Evolutionary conservation across 768 basidiomycete species (phyloP).

Genomic region (Paxillus involutus): DNA sequence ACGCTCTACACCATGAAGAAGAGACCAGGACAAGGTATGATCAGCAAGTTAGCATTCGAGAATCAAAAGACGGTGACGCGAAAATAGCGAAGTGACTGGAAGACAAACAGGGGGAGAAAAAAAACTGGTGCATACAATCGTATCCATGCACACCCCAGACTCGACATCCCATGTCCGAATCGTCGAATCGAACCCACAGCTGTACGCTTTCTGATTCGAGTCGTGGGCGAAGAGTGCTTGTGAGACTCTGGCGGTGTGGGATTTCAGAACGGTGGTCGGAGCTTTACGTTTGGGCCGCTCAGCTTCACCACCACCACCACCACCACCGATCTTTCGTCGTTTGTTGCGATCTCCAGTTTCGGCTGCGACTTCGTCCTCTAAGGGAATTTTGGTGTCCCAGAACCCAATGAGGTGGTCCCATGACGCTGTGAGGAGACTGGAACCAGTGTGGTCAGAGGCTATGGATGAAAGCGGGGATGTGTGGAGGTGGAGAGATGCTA

Average conservation of each 20-base stretch:
- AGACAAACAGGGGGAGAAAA: not conserved
- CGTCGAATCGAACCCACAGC: constrained; percentile 89
- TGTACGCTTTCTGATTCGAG: constrained; percentile 50
- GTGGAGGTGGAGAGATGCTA: constrained; percentile 83
- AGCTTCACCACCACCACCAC: constrained; percentile 34
- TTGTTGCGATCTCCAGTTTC: constrained; percentile 47
- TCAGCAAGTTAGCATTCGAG: not conserved
- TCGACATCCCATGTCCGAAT: constrained; percentile 88
- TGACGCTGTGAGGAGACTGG: constrained; percentile 74
- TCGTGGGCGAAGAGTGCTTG: constrained; percentile 46
- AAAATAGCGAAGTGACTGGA: not conserved
- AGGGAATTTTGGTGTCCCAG: constrained; percentile 69
- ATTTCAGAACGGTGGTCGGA: constrained; percentile 73
- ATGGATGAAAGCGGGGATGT: constrained; percentile 79
- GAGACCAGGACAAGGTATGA: not conserved
- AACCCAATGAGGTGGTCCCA: constrained; percentile 88
- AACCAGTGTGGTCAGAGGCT: constrained; percentile 50
- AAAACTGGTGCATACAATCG: constrained; percentile 53
- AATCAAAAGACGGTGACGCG: not conserved
- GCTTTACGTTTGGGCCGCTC: constrained; percentile 53
- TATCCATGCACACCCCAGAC: constrained; percentile 65
- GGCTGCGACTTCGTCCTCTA: constrained; percentile 56
- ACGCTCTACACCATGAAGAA: constrained; percentile 44
- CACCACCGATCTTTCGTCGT: constrained; percentile 53
- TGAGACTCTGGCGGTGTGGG: constrained; percentile 82